Base-by-base conservation (phyloP, 139 green algal genomes). In the Dunaliella primolecta region DNA sequence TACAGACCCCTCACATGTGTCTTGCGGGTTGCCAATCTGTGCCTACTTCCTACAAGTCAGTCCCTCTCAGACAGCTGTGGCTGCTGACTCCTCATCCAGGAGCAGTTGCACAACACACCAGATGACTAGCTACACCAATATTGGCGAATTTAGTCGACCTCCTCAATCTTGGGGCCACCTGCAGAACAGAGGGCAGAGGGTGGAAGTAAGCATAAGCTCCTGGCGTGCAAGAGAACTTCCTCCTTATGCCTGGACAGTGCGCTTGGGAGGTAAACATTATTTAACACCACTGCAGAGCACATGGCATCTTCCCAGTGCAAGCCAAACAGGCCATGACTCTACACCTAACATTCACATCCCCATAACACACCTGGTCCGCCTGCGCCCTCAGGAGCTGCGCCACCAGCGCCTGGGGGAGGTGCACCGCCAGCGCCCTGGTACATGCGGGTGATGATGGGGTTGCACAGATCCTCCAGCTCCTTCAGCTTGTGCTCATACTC, bases 401-500 rank as follows among this genome's bases (percentile, higher is more conserved):
- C 89, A 23, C 83, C 88, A n/a, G 85, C 89, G 82, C 90, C 91
- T 36, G 36, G 84, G 1, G 37, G 78, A 72, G 55, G 33, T 11
- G 85, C 89, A 31, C 83, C 89, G 36, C 86, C 91, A 11, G 80
- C 93, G 2, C 83, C 90, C 82, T 93, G 87, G 88, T 98, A 97
- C 89, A 97, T 91, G 84, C 57, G 33, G 31, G 85, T 95, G 87
- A 95, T 98, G 91, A 99, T 98, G 75, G 97, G 97, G 85, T 93
- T 97, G 91, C 93, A 98, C 20, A 97, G 70, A 23, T 88, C 88
- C 91, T 99, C 97, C 57, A 99, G 93, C 91, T 99, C 96, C 94
- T 99, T 98, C 72, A 95, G 91, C 93, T 99, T 97, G 92, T 97
- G 89, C 90, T 99, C 95, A 88, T 99, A 97, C 94, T 99, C 97